These are phyloP conservation scores for Amphibolis antarctica DNA, from an alignment of 106 monocot genomes.

Conservation along the genomic window DNA sequence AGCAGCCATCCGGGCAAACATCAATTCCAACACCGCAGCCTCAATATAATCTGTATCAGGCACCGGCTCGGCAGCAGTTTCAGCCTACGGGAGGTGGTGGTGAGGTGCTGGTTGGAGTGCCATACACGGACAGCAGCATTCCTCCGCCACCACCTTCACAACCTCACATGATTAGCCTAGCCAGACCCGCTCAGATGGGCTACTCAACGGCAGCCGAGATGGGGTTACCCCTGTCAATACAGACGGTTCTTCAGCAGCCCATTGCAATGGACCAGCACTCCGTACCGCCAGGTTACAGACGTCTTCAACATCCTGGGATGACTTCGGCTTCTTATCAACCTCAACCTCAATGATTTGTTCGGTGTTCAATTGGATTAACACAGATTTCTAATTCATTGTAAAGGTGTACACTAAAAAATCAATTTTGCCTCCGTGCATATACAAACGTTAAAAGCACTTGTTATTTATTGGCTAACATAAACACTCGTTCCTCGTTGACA, in stretches of 20 bases:
- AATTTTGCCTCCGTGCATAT: conserved; percentile 2
- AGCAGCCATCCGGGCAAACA: conserved; percentile 27
- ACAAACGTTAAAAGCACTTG: not conserved
- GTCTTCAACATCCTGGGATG: conserved; percentile 64
- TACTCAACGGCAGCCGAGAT: conserved; percentile 31
- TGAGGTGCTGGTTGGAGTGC: conserved; percentile 64
- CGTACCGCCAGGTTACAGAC: conserved; percentile 75
- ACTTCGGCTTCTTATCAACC: conserved; percentile 59
- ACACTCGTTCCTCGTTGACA: too few species aligned
- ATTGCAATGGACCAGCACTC: too few species aligned
- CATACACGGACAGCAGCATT: conserved; percentile 41
- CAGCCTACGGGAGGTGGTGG: conserved; percentile 49
- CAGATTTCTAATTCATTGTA: not conserved
- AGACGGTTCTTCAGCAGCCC: conserved; percentile 39
- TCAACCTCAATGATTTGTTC: not conserved
- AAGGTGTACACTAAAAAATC: not conserved
- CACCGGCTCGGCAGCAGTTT: conserved; percentile 46
- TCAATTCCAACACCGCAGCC: conserved; percentile 24
- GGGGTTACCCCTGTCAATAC: conserved; percentile 16
- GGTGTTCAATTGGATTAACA: conserved; percentile 1
- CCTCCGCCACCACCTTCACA: conserved; percentile 29
- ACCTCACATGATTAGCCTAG: conserved; percentile 39
- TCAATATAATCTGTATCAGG: conserved; percentile 42
- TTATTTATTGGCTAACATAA: too few species aligned
- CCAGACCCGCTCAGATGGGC: conserved; percentile 25